Evolutionary conservation across 2,329 filamentous ascomycete species (phyloP), one percentile per base, ranked within the genome.

Genomic region (Colletotrichum sp.): DNA sequence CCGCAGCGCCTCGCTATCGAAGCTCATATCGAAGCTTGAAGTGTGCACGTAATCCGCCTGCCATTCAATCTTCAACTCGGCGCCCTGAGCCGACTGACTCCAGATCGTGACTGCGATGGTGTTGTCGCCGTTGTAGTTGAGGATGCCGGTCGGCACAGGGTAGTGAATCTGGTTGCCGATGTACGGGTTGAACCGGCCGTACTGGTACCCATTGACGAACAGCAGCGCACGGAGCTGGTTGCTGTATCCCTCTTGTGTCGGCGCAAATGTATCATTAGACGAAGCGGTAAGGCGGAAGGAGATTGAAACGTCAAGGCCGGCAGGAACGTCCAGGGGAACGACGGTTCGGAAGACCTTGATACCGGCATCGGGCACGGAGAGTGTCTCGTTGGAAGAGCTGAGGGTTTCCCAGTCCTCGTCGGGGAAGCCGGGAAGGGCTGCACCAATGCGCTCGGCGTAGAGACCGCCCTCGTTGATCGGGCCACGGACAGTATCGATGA

Each of bases 201-300:
- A 93, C 79, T 93, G 91, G 79, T 93, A 93, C 0, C 92, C 92
- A 71, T 93, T 93, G n/a, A 93, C 88, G 71, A 91, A 93, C 4
- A 93, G 81, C 78, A 92, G 87, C 0, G 88, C 89, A 13, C 92
- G 86, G 5, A 86, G 78, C 21, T 81, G 83, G 78, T 87, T 86
- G 24, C 80, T 83, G 77, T 83, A 81, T 16, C 75, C 78, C n/a
- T 77, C 72, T 26, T 80, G 78, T 1, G 79, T 80, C 3, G 81
- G 71, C 6, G 77, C 75, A 15, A 90, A 86, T 0, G 86, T 85
- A 18, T 84, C 82, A 8, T 85, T 84, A 0, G 83, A 81, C 0
- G 88, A 84, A 0, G 89, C 88, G 0, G 86, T 87, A 4, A 93
- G 83, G 4, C 87, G 84, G 79, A 93, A 90, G 0, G 89, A 89